Percentiles rank a stretch among this genome's conserved stretches.
These are phyloP conservation scores for Lactarius sp. DNA, from an alignment of 768 basidiomycete species.

Conservation along the genomic window DNA sequence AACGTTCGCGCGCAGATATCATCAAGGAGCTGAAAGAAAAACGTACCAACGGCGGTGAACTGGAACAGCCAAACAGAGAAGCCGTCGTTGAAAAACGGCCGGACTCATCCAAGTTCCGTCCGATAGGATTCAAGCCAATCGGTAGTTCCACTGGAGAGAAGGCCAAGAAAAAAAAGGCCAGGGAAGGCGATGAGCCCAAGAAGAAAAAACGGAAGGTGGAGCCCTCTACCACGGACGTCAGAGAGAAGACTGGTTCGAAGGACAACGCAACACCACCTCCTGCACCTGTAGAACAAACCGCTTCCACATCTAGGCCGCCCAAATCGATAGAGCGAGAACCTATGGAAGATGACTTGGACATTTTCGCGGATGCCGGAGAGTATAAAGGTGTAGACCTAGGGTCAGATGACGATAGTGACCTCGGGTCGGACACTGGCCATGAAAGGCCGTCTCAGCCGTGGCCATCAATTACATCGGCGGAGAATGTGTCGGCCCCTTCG, in stretches of 20 bases:
- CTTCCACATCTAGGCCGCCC: constrained; percentile 17
- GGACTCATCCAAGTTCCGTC: constrained; percentile 39
- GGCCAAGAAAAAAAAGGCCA: constrained; percentile 47
- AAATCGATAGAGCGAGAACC: constrained; percentile 36
- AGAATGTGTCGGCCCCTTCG: not conserved
- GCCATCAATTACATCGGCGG: not conserved
- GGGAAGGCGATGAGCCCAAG: constrained; percentile 45
- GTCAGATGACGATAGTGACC: constrained; percentile 35
- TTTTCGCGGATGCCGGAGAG: constrained; percentile 81
- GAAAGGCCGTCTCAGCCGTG: not conserved
- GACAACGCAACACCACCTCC: constrained; percentile 6
- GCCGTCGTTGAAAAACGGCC: constrained; percentile 37
- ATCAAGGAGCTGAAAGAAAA: constrained; percentile 67
- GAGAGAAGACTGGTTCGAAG: constrained; percentile 19
- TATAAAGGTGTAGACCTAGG: constrained; percentile 66
- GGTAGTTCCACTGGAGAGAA: constrained; percentile 35
- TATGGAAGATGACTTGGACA: constrained; percentile 70
- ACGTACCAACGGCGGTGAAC: constrained; percentile 31
- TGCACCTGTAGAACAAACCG: constrained; percentile 2
- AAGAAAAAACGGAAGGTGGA: constrained; percentile 55
- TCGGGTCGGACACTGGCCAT: not conserved
- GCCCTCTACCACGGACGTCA: constrained; percentile 23
- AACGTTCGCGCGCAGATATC: constrained; percentile 76
- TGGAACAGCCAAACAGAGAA: constrained; percentile 24
- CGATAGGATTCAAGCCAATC: constrained; percentile 64